Conservation (phyloP, 2,329 filamentous ascomycete genomes). For the Xylaria polymorpha region DNA sequence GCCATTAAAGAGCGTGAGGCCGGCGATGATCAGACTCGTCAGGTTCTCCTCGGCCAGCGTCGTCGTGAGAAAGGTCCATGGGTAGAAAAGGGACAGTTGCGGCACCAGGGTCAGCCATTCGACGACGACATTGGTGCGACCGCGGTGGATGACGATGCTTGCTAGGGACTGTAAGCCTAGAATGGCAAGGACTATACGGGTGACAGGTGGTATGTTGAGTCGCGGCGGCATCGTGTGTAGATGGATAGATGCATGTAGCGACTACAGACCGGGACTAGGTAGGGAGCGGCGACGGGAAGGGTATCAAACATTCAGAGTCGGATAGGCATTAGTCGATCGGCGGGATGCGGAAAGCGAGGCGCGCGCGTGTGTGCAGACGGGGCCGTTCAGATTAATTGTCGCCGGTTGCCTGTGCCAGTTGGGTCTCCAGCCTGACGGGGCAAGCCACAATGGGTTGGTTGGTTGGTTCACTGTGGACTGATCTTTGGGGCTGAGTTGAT, state of each 20-base stretch:
- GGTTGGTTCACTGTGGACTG: background rate
- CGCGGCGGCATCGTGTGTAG: constrained; percentile 75
- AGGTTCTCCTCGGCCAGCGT: constrained; percentile 94
- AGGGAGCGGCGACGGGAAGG: constrained; percentile 13
- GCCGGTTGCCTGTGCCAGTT: constrained; percentile 13
- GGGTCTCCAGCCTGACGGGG: constrained; percentile 30
- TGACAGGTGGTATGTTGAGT: constrained; percentile 93
- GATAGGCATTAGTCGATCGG: constrained; percentile 30
- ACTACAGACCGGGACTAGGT: constrained; percentile 25
- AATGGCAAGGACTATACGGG: constrained; percentile 80
- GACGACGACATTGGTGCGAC: constrained; percentile 73
- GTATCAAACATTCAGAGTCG: constrained; percentile 20
- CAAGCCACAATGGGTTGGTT: constrained; percentile 24
- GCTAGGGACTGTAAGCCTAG: constrained; percentile 83
- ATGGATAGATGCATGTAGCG: constrained; percentile 36
- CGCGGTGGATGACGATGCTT: constrained; percentile 80
- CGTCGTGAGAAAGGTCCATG: constrained; percentile 90
- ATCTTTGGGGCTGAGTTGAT: background rate
- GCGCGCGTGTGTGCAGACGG: constrained; percentile 6
- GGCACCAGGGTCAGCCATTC: constrained; percentile 92
- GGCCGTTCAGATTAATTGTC: background rate
- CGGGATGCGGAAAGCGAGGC: constrained; percentile 24
- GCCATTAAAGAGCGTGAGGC: constrained; percentile 85
- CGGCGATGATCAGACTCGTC: constrained; percentile 83
- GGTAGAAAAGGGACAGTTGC: constrained; percentile 83